A percentile compares a stretch with the other conserved stretches of the same genome.
phyloP scores from a whole-genome alignment of 306 rosid genomes.

The Ammopiptanthus mongolicus region DNA sequence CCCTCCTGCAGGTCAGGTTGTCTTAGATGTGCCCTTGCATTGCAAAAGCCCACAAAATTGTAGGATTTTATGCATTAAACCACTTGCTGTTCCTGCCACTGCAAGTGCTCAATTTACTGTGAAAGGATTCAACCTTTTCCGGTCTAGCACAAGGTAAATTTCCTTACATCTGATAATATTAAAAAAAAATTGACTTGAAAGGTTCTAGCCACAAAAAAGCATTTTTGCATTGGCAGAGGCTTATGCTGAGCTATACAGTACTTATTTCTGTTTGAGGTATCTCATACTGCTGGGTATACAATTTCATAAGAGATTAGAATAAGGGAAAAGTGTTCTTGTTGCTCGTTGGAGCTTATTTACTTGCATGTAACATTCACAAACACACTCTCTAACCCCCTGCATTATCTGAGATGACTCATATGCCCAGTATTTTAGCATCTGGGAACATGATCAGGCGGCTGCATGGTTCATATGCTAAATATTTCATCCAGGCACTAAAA shows the following conservation, averaged over 20 bases:
- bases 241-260: neutral
- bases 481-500: neutral
- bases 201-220: conserved; percentile 8
- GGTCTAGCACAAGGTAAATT: conserved; percentile 59
- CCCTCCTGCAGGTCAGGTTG: conserved; percentile 66
- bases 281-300: neutral
- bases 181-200: neutral
- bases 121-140: conserved; percentile 67
- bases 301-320: neutral
- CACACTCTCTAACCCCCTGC: neutral
- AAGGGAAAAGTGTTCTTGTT: no score
- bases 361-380: neutral
- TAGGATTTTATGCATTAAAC: conserved; percentile 63
- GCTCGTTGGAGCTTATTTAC: neutral
- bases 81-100: conserved; percentile 72
- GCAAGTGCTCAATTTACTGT: conserved; percentile 55
- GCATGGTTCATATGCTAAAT: neutral
- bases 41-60: conserved; percentile 43
- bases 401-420: neutral
- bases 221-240: neutral
- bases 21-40: conserved; percentile 61
- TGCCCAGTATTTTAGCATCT: neutral
- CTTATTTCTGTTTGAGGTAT: neutral
- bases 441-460: neutral
- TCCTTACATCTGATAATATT: neutral